phyloP scores from a whole-genome alignment of 139 green algal genomes.

The Chlamydomonas sphaeroides region DNA sequence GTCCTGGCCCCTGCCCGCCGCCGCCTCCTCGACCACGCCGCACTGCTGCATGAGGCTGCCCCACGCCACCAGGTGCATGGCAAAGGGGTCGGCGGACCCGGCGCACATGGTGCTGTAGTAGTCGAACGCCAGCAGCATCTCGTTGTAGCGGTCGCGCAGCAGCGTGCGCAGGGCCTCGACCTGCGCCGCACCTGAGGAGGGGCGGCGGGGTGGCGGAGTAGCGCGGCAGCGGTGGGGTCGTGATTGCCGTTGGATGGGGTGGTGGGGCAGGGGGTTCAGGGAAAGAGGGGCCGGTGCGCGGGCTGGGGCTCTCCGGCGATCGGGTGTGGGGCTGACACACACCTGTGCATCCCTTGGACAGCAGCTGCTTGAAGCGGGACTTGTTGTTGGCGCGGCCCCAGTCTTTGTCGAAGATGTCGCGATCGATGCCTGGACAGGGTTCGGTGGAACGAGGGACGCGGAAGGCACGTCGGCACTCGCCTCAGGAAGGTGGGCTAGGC shows the following conservation, averaged over 20 bases:
- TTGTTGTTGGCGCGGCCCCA: conserved; percentile 8
- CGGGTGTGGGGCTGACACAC: too few species aligned
- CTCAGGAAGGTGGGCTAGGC: too few species aligned
- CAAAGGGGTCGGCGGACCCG: conserved; percentile 37
- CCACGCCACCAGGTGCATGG: conserved; percentile 57
- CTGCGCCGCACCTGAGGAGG: conserved; percentile 8
- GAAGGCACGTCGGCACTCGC: too few species aligned
- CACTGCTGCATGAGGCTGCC: conserved; percentile 48
- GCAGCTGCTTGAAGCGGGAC: conserved; percentile 20
- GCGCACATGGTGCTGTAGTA: conserved; percentile 36
- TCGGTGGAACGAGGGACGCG: too few species aligned
- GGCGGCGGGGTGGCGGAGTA: neutral
- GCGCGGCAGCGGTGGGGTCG: too few species aligned
- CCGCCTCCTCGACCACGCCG: conserved; percentile 8
- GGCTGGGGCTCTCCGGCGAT: too few species aligned
- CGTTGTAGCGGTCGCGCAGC: conserved; percentile 22
- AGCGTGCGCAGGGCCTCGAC: neutral
- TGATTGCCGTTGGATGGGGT: too few species aligned
- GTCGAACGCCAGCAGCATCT: conserved; percentile 46
- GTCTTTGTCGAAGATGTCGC: conserved; percentile 36
- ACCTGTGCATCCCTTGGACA: conserved; percentile 6
- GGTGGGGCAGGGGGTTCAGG: too few species aligned
- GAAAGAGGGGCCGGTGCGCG: too few species aligned
- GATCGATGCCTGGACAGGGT: conserved; percentile 25
- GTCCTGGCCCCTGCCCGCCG: conserved; percentile 9